phyloP scores from a whole-genome alignment of 1,284 basidiomycete genomes.

The Cystobasidium slooffiae region DNA sequence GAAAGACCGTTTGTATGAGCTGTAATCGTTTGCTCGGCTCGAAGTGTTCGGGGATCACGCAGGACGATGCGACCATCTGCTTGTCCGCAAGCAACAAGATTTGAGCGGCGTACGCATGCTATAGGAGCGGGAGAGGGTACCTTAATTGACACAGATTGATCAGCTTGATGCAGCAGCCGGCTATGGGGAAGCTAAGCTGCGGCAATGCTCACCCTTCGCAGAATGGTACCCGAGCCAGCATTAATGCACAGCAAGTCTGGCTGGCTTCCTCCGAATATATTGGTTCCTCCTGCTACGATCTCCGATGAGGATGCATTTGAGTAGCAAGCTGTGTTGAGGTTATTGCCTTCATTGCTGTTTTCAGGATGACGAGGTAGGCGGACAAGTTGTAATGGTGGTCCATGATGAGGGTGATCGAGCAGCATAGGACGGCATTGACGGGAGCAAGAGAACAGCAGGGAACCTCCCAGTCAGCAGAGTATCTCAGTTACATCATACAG shows the following conservation, averaged over 20 bases:
- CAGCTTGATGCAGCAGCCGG: not conserved
- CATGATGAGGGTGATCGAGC: not conserved
- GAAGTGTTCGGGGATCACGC: constrained; percentile 50
- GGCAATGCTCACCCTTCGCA: constrained; percentile 33
- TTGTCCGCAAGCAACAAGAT: constrained; percentile 48
- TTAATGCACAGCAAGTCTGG: constrained; percentile 44
- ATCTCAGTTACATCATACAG: not conserved
- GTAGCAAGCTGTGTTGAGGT: constrained; percentile 42
- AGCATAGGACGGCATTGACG: not conserved
- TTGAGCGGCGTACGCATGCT: constrained; percentile 36
- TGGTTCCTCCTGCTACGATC: constrained; percentile 38
- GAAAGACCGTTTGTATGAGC: constrained; percentile 81
- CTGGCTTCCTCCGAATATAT: constrained; percentile 36
- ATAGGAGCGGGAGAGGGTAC: constrained; percentile 43
- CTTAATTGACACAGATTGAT: constrained; percentile 38
- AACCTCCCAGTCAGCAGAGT: not conserved
- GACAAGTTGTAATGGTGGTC: not conserved
- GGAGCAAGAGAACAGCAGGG: not conserved
- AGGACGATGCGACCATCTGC: constrained; percentile 48
- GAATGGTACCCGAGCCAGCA: constrained; percentile 43
- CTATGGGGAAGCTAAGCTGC: not conserved
- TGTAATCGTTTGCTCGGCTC: constrained; percentile 61
- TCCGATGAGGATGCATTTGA: constrained; percentile 42
- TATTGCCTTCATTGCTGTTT: constrained; percentile 30
- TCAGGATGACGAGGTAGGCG: not conserved